Base-by-base conservation (phyloP, 148 eudicot genomes). In the Gaultheria prostrata region DNA sequence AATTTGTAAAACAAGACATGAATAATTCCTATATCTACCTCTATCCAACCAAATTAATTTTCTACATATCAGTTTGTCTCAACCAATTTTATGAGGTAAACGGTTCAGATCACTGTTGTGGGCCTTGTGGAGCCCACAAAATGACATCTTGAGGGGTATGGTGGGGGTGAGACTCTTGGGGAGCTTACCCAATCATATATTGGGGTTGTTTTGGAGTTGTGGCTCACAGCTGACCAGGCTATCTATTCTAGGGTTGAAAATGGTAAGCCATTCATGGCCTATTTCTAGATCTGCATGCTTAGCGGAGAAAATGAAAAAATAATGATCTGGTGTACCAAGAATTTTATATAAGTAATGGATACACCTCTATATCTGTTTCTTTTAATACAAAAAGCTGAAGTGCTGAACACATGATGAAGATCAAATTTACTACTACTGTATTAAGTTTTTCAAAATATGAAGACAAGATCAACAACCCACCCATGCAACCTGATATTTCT, bases 401-500 rank as follows among this genome's bases (percentile, higher is more conserved):
- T 54, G 24, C 63, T 20, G 12, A 61, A 7, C 67, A 61, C 67
- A 21, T 61, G 67, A 61, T 2, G 12, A 10, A 61, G 13, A 59
- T 59, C 67, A 20, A 18, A 59, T 59, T n/a, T 57, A 7, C 28
- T n/a, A 59, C n/a, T n/a, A n/a, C n/a, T n/a, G n/a, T n/a, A n/a
- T n/a, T 56, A 56, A 56, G 21, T 3, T 21, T 21, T 59, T 59
- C 67, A 59, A 59, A 59, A 59, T 28, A 59, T 21, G 67, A 21
- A 21, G 28, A 59, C 67, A 59, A 59, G 20, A 56, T 21, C n/a
- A 20, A 2, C 61, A 56, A 61, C 30, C 67, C 67, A 21, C 67
- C 67, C 67, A 61, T 61, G 28, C 30, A 61, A n/a, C 63, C n/a
- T n/a, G 67, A n/a, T n/a, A 61, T n/a, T 61, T 61, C 67, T 61